These are phyloP conservation scores for Daedaleopsis nitida DNA, from an alignment of 768 basidiomycete genomes.

Conservation along the genomic window DNA sequence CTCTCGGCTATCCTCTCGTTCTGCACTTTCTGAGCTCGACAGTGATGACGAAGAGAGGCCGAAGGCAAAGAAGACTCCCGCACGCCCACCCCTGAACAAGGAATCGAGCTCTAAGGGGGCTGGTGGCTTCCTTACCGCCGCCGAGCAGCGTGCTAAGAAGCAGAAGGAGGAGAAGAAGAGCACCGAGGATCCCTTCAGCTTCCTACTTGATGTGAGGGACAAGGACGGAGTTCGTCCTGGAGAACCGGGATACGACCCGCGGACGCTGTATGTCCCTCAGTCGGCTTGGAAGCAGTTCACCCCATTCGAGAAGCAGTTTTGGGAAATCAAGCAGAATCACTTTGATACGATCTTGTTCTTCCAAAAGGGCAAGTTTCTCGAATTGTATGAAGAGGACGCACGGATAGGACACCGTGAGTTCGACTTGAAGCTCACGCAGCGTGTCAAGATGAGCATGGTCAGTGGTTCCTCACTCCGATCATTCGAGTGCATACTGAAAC, in stretches of 20 bases:
- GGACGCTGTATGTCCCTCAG: slow-evolving; percentile 81
- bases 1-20: slow-evolving; percentile 34
- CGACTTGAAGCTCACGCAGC: slow-evolving; percentile 86
- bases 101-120: slow-evolving; percentile 33
- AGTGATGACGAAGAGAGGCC: slow-evolving; percentile 31
- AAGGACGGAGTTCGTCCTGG: slow-evolving; percentile 79
- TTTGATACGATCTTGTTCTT: slow-evolving; percentile 98
- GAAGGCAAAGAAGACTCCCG: slow-evolving; percentile 41
- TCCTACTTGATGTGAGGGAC: slow-evolving; percentile 73
- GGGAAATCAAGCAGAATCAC: slow-evolving; percentile 95
- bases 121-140: slow-evolving; percentile 73
- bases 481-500: not conserved
- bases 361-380: slow-evolving; percentile 95
- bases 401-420: slow-evolving; percentile 92
- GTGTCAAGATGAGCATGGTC: slow-evolving; percentile 99
- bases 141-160: slow-evolving; percentile 72
- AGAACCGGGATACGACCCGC: slow-evolving; percentile 87
- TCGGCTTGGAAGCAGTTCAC: slow-evolving; percentile 83
- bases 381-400: slow-evolving; percentile 97
- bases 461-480: slow-evolving; percentile 14
- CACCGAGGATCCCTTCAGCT: slow-evolving; percentile 73
- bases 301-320: slow-evolving; percentile 80
- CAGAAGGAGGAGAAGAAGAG: slow-evolving; percentile 85
- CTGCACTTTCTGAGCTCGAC: slow-evolving; percentile 37
- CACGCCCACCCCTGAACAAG: slow-evolving; percentile 36